Evolutionary conservation across 352 stramenopile genomes (phyloP), one percentile per base, ranked within the genome.

Genomic region (Globisporangium apiculatum): DNA sequence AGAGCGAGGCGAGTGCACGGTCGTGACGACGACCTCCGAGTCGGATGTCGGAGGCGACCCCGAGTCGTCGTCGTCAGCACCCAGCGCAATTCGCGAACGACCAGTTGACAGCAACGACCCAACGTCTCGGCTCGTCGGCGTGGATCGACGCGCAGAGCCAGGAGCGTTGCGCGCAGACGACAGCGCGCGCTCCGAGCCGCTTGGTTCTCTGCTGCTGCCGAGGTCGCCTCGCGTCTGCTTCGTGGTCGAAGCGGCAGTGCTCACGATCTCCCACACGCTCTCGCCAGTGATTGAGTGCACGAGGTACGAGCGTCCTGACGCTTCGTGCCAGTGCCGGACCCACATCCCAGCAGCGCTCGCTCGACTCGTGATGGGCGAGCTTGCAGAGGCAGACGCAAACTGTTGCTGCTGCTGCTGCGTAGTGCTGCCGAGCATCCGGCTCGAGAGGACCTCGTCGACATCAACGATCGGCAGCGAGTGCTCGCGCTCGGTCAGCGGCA

Each of bases 231-330:
- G 35, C 5, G 40, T 1, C 17, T 17, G 4, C 8, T 18, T n/a
- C 4, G 37, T 56, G 18, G 38, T 7, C 9, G 8, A 24, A 4
- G 24, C n/a, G 6, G 11, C 38, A 17, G 10, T 10, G 14, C 40
- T 41, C 38, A 63, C 54, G n/a, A 84, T 81, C 55, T 91, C 83
- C 80, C 83, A 91, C 4, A 92, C 70, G 0, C 74, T 75, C 58
- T 90, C 80, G 4, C 72, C 68, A 0, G 83, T 90, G 41, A 85
- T 45, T 2, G 76, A 86, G 58, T 92, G 82, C 14, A 87, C 78
- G 10, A 92, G 71, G 57, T 86, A 91, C 1, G 78, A 64, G 7
- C 75, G 67, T 2, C 60, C 60, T 5, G 72, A 87, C 10, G 57
- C 60, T 0, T 82, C 69, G 51, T 90, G 75, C 65, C 65, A 79